Evolutionary conservation across 345 rosid species (phyloP).

Genomic region (Arabidopsis thaliana): DNA sequence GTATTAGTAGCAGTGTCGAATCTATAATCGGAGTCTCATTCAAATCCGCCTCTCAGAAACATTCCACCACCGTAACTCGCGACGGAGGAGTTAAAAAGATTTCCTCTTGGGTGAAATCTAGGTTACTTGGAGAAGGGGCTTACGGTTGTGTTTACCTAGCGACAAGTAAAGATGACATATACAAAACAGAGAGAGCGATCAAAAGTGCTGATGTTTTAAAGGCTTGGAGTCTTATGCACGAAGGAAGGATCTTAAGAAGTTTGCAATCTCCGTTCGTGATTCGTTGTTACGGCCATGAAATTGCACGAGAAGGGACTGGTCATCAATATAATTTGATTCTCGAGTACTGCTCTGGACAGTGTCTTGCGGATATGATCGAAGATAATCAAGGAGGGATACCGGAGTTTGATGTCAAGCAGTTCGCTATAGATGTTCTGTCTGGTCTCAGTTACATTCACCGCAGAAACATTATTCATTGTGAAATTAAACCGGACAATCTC

Average conservation of each 20-base stretch:
- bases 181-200: conserved; percentile 4
- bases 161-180: background rate
- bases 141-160: conserved; percentile 32
- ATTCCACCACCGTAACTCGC: too few species aligned
- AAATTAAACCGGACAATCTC: conserved; percentile 38
- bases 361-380: conserved; percentile 3
- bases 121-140: conserved; percentile 22
- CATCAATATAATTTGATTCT: background rate
- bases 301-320: background rate
- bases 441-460: conserved; percentile 23
- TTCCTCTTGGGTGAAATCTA: conserved; percentile 23
- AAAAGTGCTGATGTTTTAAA: conserved; percentile 12
- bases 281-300: conserved; percentile 19
- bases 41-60: too few species aligned
- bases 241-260: conserved; percentile 5
- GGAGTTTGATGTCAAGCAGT: background rate
- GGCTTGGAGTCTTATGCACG: conserved; percentile 19
- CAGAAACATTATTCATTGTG: conserved; percentile 23
- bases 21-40: too few species aligned
- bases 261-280: conserved; percentile 3
- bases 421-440: conserved; percentile 18
- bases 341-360: conserved; percentile 22
- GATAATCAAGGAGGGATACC: background rate
- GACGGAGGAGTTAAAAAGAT: background rate
- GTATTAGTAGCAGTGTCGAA: too few species aligned